Percentiles rank a stretch among this genome's conserved stretches.
Evolutionary conservation across 108 stramenopile species (phyloP).

Genomic region (Skeletonema costatum): DNA sequence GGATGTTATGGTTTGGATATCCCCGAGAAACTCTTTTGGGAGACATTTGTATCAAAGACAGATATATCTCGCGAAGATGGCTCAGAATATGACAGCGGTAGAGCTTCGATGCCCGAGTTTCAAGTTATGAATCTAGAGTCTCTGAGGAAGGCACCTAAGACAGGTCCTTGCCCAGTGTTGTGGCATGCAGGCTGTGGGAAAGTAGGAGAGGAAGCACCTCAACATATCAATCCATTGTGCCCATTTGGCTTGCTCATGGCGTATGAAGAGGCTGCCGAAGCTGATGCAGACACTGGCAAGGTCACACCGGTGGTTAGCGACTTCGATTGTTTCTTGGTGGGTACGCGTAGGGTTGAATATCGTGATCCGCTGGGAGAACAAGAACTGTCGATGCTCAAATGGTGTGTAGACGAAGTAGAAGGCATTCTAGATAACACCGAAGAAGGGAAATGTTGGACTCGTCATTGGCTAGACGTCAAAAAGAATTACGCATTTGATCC

Average conservation of each 20-base stretch:
- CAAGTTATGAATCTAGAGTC: no score
- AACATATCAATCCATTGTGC: neutral
- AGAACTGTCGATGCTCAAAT: constrained; percentile 1
- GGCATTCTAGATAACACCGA: neutral
- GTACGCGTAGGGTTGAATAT: constrained; percentile 7
- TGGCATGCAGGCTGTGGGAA: neutral
- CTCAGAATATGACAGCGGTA: no score
- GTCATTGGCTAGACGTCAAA: constrained; percentile 8
- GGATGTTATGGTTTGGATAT: no score
- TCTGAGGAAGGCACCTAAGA: neutral
- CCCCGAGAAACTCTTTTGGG: no score
- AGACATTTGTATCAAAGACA: no score
- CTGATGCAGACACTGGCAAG: neutral
- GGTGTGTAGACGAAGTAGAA: neutral
- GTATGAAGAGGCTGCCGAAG: constrained; percentile 8
- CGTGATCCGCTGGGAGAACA: neutral
- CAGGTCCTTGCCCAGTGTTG: neutral
- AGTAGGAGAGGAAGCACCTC: neutral
- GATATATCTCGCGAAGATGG: no score
- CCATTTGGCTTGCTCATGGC: constrained; percentile 7
- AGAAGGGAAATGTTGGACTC: neutral
- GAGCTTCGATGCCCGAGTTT: no score
- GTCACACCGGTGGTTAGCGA: constrained; percentile 17
- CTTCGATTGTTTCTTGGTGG: constrained; percentile 21
- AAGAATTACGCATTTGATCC: neutral